phyloP scores from a whole-genome alignment of 176 grass and related monocot genomes.

The Chrysopogon serrulatus region DNA sequence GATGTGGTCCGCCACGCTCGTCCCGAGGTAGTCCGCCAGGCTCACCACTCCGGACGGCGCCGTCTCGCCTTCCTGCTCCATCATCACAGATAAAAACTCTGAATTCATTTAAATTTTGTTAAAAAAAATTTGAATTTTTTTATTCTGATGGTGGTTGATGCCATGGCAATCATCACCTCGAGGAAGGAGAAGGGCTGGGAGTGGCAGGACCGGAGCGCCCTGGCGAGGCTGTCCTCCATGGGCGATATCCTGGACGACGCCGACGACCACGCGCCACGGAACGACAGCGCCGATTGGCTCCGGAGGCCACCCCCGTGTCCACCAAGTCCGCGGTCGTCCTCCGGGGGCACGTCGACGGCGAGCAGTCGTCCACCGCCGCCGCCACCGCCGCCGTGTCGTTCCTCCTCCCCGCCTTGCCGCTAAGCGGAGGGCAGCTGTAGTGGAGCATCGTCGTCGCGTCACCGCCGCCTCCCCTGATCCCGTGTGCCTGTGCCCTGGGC shows the following conservation, averaged over 20 bases:
- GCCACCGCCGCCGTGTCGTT: conserved; percentile 1
- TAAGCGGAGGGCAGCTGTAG: background rate
- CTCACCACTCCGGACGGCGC: conserved; percentile 61
- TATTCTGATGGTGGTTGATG: too few species aligned
- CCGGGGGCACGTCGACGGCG: conserved; percentile 45
- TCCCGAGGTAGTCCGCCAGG: conserved; percentile 84
- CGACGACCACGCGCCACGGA: conserved; percentile 57
- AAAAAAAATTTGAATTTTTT: background rate
- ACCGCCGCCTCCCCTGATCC: conserved; percentile 4
- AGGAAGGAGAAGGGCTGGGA: conserved; percentile 83
- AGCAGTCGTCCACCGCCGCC: conserved; percentile 34
- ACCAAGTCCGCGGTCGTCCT: conserved; percentile 19
- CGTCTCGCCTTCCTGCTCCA: conserved; percentile 36
- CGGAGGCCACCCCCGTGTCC: background rate
- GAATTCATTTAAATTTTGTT: background rate
- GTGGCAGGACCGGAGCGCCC: conserved; percentile 70
- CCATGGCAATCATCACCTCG: conserved; percentile 28
- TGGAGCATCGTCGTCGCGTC: conserved; percentile 29
- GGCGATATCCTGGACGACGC: conserved; percentile 76
- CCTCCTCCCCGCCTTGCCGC: conserved; percentile 18
- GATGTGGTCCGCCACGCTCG: conserved; percentile 70
- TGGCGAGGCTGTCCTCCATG: conserved; percentile 64
- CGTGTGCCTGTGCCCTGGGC: background rate
- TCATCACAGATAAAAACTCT: too few species aligned
- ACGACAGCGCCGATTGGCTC: conserved; percentile 62